Evolutionary conservation across 352 stramenopile species (phyloP).

Genomic region (Globisporangium okanoganense): DNA sequence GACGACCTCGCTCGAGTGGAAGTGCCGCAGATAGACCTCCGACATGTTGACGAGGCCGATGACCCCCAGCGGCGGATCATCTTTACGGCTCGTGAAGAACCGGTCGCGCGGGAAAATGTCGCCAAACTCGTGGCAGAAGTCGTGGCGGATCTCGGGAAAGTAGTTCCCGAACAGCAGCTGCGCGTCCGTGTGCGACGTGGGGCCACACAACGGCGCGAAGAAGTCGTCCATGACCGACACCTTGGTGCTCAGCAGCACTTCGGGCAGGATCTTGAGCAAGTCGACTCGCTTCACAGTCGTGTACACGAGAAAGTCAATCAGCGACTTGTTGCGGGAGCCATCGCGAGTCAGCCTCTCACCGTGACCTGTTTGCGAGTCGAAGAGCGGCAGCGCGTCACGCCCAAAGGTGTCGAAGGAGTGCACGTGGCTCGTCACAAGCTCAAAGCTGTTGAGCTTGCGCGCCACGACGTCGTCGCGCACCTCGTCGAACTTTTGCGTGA

Average conservation of each 20-base stretch:
- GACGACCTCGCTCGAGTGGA: slow-evolving; percentile 24
- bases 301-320: slow-evolving; percentile 32
- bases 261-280: slow-evolving; percentile 21
- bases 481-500: slow-evolving; percentile 37
- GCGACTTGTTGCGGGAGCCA: slow-evolving; percentile 8
- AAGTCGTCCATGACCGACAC: slow-evolving; percentile 37
- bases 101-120: slow-evolving; percentile 25
- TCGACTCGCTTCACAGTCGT: slow-evolving; percentile 24
- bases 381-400: slow-evolving; percentile 19
- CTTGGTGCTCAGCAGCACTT: slow-evolving; percentile 12
- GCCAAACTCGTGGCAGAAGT: slow-evolving; percentile 39
- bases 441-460: slow-evolving; percentile 27
- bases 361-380: slow-evolving; percentile 13
- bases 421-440: slow-evolving; percentile 24
- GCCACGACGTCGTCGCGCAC: slow-evolving; percentile 30
- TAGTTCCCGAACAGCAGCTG: slow-evolving; percentile 37
- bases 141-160: slow-evolving; percentile 32
- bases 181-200: slow-evolving; percentile 18
- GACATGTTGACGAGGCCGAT: slow-evolving; percentile 21
- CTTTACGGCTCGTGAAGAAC: slow-evolving; percentile 20
- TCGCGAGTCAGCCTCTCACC: slow-evolving; percentile 11
- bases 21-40: slow-evolving; percentile 31
- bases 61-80: not conserved
- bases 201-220: slow-evolving; percentile 30
- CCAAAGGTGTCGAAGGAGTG: slow-evolving; percentile 38